phyloP scores from a whole-genome alignment of 306 rosid species.

The Luffa aegyptiaca region DNA sequence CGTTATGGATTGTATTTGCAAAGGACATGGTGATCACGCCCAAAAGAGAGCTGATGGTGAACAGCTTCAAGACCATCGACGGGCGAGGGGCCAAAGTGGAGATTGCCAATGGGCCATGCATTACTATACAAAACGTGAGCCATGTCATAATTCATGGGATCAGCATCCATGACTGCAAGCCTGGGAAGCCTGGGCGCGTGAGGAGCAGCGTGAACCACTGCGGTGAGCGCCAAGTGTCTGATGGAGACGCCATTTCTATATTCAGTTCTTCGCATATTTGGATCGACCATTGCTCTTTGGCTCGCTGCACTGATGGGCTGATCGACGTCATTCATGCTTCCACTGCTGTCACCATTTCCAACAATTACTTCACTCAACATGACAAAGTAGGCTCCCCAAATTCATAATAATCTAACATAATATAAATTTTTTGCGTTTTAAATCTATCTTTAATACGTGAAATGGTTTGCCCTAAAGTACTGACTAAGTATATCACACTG shows the following conservation, averaged over 20 bases:
- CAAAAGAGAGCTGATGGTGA: constrained; percentile 61
- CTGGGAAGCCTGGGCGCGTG: constrained; percentile 34
- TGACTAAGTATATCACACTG: no score
- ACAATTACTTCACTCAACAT: constrained; percentile 69
- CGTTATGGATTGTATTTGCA: constrained; percentile 63
- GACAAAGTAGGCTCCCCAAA: constrained; percentile 42
- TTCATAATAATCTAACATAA: no score
- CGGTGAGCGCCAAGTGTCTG: constrained; percentile 47
- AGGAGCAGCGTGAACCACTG: constrained; percentile 40
- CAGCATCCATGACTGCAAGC: constrained; percentile 71
- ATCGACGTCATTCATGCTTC: constrained; percentile 63
- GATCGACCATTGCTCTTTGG: constrained; percentile 75
- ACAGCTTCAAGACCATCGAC: constrained; percentile 73
- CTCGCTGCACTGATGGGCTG: constrained; percentile 69
- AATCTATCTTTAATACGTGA: no score
- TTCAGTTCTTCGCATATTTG: constrained; percentile 59
- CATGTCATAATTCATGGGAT: constrained; percentile 82
- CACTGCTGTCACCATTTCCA: constrained; percentile 60
- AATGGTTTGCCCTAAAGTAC: no score
- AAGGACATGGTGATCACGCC: constrained; percentile 48
- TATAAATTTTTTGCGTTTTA: no score
- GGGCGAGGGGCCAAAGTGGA: constrained; percentile 80
- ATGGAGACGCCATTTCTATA: constrained; percentile 56
- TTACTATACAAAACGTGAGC: constrained; percentile 55
- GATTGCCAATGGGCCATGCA: constrained; percentile 67